Evolutionary conservation across 441 rosid genomes (phyloP).

Genomic region (Pelargonium fulgidum): DNA sequence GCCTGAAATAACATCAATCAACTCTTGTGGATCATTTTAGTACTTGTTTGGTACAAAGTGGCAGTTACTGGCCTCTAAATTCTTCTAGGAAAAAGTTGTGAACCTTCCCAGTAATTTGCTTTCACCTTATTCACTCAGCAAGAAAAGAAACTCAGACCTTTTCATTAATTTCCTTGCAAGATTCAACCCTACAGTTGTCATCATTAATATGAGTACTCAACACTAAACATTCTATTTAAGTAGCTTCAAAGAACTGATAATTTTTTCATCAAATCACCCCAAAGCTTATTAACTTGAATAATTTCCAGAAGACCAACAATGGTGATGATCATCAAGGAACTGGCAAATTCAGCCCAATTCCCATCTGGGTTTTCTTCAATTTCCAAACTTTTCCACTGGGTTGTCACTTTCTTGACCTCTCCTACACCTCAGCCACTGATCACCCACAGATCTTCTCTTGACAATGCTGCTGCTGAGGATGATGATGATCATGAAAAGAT

Average conservation of each 20-base stretch:
- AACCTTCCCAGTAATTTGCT: too few species aligned
- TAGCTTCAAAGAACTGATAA: background rate
- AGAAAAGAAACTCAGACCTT: background rate
- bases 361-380: conserved; percentile 5
- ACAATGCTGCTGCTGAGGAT: background rate
- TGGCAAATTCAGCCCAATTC: conserved; percentile 5
- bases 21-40: too few species aligned
- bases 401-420: background rate
- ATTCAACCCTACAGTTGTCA: too few species aligned
- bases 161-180: background rate
- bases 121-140: too few species aligned
- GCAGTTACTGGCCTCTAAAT: too few species aligned
- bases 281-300: background rate
- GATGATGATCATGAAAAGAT: background rate
- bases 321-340: conserved; percentile 6
- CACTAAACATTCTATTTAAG: background rate
- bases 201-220: background rate
- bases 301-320: background rate
- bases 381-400: background rate
- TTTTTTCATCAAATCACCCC: background rate
- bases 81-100: too few species aligned
- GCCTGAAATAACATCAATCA: too few species aligned
- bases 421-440: background rate
- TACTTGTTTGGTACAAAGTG: too few species aligned
- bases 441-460: background rate